phyloP scores from a whole-genome alignment of 2,329 filamentous ascomycete species.

The Lasiodiplodia hormozganensis region DNA sequence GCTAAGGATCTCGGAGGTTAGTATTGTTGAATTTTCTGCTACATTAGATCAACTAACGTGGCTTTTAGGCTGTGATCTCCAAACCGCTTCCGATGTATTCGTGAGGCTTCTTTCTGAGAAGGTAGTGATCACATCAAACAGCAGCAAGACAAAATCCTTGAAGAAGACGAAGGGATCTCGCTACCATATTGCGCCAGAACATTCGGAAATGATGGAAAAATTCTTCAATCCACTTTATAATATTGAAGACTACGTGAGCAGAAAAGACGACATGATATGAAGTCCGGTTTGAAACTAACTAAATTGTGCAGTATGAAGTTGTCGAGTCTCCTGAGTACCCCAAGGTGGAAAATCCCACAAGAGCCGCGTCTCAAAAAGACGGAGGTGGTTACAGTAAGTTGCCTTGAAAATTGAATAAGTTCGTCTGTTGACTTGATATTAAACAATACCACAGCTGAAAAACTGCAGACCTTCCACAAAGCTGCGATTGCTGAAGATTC shows the following conservation, averaged over 20 bases:
- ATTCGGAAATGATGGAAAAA: constrained; percentile 29
- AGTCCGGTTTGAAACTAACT: not conserved
- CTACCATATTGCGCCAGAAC: constrained; percentile 14
- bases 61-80: constrained; percentile 33
- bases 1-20: not conserved
- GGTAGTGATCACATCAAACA: constrained; percentile 28
- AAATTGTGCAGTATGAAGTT: not conserved
- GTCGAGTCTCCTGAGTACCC: not conserved
- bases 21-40: not conserved
- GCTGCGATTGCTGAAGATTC: not conserved
- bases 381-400: not conserved
- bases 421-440: not conserved
- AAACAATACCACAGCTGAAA: not conserved
- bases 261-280: not conserved
- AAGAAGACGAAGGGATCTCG: constrained; percentile 26
- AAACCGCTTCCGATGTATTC: constrained; percentile 31
- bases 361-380: not conserved
- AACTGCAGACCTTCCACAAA: not conserved
- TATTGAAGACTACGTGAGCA: not conserved
- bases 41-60: not conserved
- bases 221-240: constrained; percentile 36
- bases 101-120: constrained; percentile 32
- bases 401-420: not conserved
- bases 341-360: not conserved
- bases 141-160: constrained; percentile 28